Percentiles rank a stretch among this genome's conserved stretches.
Conservation (phyloP, 331 rosid species). For the Quercus tomentella region DNA sequence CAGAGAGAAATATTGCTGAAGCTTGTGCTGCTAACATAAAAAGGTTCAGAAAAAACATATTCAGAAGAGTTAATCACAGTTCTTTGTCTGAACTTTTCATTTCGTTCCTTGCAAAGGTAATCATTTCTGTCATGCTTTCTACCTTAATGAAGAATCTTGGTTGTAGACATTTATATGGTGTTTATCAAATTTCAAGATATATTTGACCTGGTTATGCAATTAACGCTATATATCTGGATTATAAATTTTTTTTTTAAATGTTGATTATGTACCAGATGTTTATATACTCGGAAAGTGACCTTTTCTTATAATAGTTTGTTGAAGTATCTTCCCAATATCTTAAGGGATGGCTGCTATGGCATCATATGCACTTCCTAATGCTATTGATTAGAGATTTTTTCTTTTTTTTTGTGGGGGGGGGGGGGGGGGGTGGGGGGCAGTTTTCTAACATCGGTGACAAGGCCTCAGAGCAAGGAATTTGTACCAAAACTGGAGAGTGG, state of each 20-base stretch:
- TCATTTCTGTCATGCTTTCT: conserved; percentile 4
- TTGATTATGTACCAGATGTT: too few relatives aligned
- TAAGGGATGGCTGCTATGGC: too few relatives aligned
- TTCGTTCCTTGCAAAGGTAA: conserved; percentile 70
- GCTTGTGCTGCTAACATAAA: conserved; percentile 55
- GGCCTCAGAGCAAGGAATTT: too few relatives aligned
- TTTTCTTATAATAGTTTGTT: too few relatives aligned
- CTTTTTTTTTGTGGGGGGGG: neutral
- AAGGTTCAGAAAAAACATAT: conserved; percentile 23
- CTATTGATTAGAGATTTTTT: too few relatives aligned
- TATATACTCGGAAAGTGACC: too few relatives aligned
- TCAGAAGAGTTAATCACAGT: conserved; percentile 49
- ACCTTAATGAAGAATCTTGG: neutral
- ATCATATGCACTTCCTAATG: too few relatives aligned
- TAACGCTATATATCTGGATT: neutral
- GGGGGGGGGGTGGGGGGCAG: too few relatives aligned
- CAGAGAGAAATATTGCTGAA: conserved; percentile 48
- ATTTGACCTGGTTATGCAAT: neutral
- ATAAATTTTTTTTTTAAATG: neutral
- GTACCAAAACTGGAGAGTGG: too few relatives aligned
- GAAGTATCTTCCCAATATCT: neutral
- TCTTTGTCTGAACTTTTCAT: conserved; percentile 73
- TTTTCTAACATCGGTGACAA: too few relatives aligned
- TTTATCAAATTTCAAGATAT: neutral
- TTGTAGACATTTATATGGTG: conserved; percentile 2